phyloP scores from a whole-genome alignment of 192 early-diverging fungal genomes.

The Mortierella antarctica region DNA sequence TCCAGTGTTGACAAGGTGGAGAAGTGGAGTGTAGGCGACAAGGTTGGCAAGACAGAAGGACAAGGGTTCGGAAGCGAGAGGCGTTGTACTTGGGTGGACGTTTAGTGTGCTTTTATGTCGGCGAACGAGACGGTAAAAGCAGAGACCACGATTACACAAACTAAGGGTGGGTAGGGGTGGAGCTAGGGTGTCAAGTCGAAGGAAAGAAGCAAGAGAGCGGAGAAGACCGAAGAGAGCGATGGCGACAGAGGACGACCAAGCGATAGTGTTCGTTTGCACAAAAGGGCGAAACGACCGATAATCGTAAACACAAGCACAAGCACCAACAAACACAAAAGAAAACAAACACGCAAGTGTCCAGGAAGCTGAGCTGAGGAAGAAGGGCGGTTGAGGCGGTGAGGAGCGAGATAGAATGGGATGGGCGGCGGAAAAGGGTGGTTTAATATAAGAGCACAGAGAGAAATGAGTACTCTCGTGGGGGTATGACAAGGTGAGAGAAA shows the following conservation, averaged over 20 bases:
- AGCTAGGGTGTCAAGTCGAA: background rate
- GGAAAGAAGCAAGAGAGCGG: background rate
- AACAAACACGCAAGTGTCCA: background rate
- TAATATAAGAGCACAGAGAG: conserved; percentile 2
- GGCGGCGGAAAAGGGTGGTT: background rate
- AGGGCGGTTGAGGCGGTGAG: background rate
- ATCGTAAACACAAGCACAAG: too few relatives aligned
- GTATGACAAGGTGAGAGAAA: background rate
- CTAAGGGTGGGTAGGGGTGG: background rate
- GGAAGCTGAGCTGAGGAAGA: background rate
- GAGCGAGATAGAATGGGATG: background rate
- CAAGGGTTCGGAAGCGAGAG: background rate
- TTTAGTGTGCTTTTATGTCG: background rate
- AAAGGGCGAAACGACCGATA: too few relatives aligned
- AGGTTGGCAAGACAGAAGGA: background rate
- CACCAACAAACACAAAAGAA: background rate
- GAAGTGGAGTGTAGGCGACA: background rate
- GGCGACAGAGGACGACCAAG: background rate
- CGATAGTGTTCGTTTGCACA: background rate
- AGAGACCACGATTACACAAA: background rate
- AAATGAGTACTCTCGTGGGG: background rate
- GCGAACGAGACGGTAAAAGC: background rate
- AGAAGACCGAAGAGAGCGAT: background rate
- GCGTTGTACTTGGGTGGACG: background rate
- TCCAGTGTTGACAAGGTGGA: background rate